A percentile compares a stretch with the other conserved stretches of the same genome.
phyloP scores from a whole-genome alignment of 441 rosid genomes.

The Populus hybrid region DNA sequence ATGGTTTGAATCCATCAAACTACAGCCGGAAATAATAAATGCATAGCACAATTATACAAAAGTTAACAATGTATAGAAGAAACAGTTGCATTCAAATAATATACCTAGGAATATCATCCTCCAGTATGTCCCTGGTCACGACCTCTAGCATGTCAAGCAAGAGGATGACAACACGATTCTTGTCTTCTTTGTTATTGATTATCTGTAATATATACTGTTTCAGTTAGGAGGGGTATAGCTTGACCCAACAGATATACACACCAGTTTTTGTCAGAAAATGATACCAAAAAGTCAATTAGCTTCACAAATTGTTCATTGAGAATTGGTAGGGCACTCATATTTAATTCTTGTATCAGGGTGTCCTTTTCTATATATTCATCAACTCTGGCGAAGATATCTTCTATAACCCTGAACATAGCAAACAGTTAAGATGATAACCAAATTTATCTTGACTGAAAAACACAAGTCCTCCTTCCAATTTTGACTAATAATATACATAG shows the following conservation, averaged over 20 bases:
- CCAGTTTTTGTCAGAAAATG: slow-evolving; percentile 9
- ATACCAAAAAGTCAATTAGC: slow-evolving; percentile 87
- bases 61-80: neutral
- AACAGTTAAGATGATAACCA: neutral
- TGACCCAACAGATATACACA: slow-evolving; percentile 3
- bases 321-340: slow-evolving; percentile 88
- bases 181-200: slow-evolving; percentile 69
- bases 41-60: neutral
- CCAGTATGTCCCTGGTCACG: slow-evolving; percentile 87
- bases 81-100: slow-evolving; percentile 21
- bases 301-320: slow-evolving; percentile 83
- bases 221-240: slow-evolving; percentile 9
- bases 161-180: slow-evolving; percentile 86
- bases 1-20: slow-evolving; percentile 69
- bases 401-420: slow-evolving; percentile 62
- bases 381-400: slow-evolving; percentile 59
- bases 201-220: slow-evolving; percentile 42
- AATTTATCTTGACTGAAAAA: neutral
- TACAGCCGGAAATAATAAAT: slow-evolving; percentile 14
- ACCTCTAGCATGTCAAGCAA: slow-evolving; percentile 99
- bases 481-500: neutral
- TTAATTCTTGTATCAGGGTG: slow-evolving; percentile 54
- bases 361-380: slow-evolving; percentile 49
- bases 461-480: neutral
- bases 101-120: slow-evolving; percentile 69